Base-by-base conservation (phyloP, 768 basidiomycete species). In the Coprinopsis cinerea region DNA sequence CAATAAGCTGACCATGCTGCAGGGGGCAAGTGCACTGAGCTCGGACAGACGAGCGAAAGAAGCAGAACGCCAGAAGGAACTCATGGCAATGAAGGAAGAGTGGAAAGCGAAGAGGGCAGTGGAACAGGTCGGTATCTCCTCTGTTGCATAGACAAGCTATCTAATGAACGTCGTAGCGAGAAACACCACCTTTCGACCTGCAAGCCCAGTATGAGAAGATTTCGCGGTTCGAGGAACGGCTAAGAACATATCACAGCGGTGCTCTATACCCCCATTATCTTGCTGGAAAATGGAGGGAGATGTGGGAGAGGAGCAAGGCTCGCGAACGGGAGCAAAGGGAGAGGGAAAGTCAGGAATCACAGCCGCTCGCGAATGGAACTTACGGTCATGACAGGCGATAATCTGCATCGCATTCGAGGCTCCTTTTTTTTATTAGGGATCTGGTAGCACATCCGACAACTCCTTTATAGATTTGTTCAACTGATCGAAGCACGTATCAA, bases 11-110 rank as follows among this genome's bases (percentile, higher is more conserved):
- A 70, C 15, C 73, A 71, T 44, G n/a, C n/a, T n/a, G n/a, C 20
- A 37, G 48, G 48, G 30, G 44, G 53, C 36, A 35, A 50, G 52
- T 28, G 52, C 53, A 26, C 32, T 57, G 73, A 49, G 78, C 67
- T 45, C 59, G 5, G 46, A 30, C 10, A 14, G 76, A 40, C 67
- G 73, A 15, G 69, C 73, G 39, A 75, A 73, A 53, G 79, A 85
- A n/a, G 85, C 86, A 54, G 84, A 87, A 59, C 71, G 83, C 42
- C 72, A 78, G 49, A 82, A 75, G 55, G 83, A 89, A 50, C 57
- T 88, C 57, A 73, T 82, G 58, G 78, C 70, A 59, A 77, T 85
- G 81, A 75, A 83, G 48, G 82, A 88, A 32, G 86, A 87, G 32
- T 82, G 81, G 15, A 73, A 74, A 54, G 74, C 74, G 1, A 83